Evolutionary conservation across 768 basidiomycete genomes (phyloP).

Genomic region (Leccinum longicurvipes): DNA sequence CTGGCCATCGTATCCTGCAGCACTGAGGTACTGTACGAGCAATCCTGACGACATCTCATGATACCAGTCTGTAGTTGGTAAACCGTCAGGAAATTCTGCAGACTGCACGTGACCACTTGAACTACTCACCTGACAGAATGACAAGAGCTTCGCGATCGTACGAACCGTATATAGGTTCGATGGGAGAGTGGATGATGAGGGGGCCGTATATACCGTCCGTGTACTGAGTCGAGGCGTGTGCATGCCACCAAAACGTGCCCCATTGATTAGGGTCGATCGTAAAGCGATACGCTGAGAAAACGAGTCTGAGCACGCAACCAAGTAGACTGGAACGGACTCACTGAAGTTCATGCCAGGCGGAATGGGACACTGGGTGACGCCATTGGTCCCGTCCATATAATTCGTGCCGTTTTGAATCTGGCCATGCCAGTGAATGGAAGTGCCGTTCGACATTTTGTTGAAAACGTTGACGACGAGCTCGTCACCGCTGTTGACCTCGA

Average conservation of each 20-base stretch:
- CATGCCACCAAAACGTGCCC: conserved; percentile 53
- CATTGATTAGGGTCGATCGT: conserved; percentile 39
- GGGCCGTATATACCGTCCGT: conserved; percentile 51
- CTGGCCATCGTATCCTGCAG: conserved; percentile 23
- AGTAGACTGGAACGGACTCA: conserved; percentile 16
- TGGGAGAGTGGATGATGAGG: conserved; percentile 43
- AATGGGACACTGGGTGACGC: conserved; percentile 51
- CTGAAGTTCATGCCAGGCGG: conserved; percentile 44
- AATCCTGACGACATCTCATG: conserved; percentile 29
- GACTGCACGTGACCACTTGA: neutral
- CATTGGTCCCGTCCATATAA: conserved; percentile 46
- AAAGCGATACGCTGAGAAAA: conserved; percentile 33
- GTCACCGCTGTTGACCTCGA: conserved; percentile 36
- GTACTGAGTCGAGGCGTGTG: conserved; percentile 36
- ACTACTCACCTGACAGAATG: conserved; percentile 32
- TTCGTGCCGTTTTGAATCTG: conserved; percentile 44
- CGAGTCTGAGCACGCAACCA: neutral
- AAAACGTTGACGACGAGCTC: conserved; percentile 35
- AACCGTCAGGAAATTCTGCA: neutral
- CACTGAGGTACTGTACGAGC: conserved; percentile 30
- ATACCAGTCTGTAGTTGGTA: conserved; percentile 30
- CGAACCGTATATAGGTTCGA: conserved; percentile 27
- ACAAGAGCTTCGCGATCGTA: conserved; percentile 42
- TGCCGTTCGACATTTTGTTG: conserved; percentile 31
- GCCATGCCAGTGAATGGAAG: conserved; percentile 34